Evolutionary conservation across 495 filamentous ascomycete genomes (phyloP), one percentile per base, ranked within the genome.

Genomic region (Lineolata rhizophorae): DNA sequence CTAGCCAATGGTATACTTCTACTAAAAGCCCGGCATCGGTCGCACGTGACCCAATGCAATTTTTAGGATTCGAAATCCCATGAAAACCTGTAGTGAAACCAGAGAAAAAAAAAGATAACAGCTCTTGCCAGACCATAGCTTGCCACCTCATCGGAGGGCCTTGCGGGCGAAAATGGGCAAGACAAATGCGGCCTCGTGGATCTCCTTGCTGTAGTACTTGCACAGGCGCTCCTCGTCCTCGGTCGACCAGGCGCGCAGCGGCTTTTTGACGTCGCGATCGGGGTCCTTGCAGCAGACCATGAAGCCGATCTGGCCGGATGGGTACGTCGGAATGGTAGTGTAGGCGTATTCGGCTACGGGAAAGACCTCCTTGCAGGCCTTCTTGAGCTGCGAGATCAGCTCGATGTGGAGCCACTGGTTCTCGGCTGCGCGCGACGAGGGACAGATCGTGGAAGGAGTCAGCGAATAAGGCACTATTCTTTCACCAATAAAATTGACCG

Each of bases 311-410:
- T 94, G 85, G 53, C 90, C 90, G 35, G 79, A 87, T 35, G 90
- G 90, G 65, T 99, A 99, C 48, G 90, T 99, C 35, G 90, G 90
- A 60, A 95, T 99, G 47, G 85, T 94, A 44, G 90, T 95, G 71
- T 92, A 99, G 41, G 79, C 90, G 65, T 95, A 99, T 59, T 95
- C 90, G 52, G 73, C 90, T 35, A 75, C 73, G 30, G 90, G 84
- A 72, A 99, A 99, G 55, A 99, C 78, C 58, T 93, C 80, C 42
- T 72, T 70, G 73, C 90, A 95, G 46, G 82, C 61, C 66, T 94
- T 90, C 65, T 85, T 87, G 41, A 99, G 72, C 55, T 79, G 62
- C 44, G 66, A 64, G 53, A 99, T 95, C 39, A 95, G 67, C 33
- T 72, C 61, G 32, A 95, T 69, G 61, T 99, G 90, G 34, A 95